Conservation (phyloP, 192 early-diverging fungal genomes). For the Allomyces macrogynus region DNA sequence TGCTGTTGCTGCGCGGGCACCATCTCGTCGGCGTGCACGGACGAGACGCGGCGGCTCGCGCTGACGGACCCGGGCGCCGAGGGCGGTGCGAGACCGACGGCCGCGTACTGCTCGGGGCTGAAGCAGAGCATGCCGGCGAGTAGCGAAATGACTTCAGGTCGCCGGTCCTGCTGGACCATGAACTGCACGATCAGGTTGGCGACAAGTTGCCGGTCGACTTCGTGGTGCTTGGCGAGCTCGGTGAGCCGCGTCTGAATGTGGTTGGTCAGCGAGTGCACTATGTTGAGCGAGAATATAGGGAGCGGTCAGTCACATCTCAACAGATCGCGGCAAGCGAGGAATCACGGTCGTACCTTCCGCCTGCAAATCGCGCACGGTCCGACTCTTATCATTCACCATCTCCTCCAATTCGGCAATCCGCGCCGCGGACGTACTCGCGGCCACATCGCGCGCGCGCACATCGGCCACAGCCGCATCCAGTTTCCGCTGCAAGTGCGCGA, state of each 20-base stretch:
- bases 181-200: conserved; percentile 1
- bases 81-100: neutral
- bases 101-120: neutral
- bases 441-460: neutral
- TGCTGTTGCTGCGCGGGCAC: neutral
- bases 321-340: neutral
- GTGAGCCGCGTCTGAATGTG: neutral
- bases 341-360: neutral
- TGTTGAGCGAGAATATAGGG: neutral
- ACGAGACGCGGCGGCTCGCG: neutral
- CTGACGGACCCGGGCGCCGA: neutral
- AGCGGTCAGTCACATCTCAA: neutral
- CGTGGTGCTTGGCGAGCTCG: neutral
- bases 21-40: neutral
- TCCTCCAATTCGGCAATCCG: neutral
- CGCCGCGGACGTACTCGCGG: neutral
- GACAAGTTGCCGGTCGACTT: neutral
- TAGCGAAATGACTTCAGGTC: neutral
- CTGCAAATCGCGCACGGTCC: neutral
- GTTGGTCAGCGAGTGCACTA: neutral
- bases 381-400: neutral
- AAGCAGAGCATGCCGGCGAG: neutral
- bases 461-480: neutral
- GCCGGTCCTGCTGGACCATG: neutral
- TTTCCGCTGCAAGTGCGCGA: neutral